These are phyloP conservation scores for Sphenostylis stenocarpa DNA, from an alignment of 306 rosid species.

Conservation along the genomic window DNA sequence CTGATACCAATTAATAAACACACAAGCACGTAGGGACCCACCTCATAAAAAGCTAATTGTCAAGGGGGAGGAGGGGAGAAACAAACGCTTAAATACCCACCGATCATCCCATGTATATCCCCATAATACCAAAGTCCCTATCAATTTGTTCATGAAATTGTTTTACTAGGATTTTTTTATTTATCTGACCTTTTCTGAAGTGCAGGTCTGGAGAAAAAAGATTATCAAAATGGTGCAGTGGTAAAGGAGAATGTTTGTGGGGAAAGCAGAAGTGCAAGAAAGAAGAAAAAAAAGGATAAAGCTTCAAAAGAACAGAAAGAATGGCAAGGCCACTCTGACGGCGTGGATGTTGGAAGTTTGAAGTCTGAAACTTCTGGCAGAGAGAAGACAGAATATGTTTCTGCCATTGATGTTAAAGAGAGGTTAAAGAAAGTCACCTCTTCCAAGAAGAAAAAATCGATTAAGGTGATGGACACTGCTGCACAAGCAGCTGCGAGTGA, in stretches of 20 bases:
- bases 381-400: constrained; percentile 48
- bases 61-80: too few species aligned
- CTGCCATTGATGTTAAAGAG: constrained; percentile 31
- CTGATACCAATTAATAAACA: too few species aligned
- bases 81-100: too few species aligned
- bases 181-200: neutral
- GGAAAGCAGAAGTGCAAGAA: constrained; percentile 57
- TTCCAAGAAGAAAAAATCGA: constrained; percentile 62
- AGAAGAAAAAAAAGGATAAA: constrained; percentile 70
- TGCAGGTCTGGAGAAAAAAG: constrained; percentile 38
- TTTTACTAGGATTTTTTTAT: neutral
- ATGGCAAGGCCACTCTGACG: constrained; percentile 42
- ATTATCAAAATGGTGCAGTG: constrained; percentile 34
- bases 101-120: too few species aligned
- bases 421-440: constrained; percentile 57
- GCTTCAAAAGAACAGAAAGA: constrained; percentile 55
- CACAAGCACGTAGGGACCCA: too few species aligned
- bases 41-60: too few species aligned
- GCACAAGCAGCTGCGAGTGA: constrained; percentile 61
- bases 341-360: constrained; percentile 27
- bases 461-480: constrained; percentile 65
- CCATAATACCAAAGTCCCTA: too few species aligned
- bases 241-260: constrained; percentile 47
- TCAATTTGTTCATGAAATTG: neutral
- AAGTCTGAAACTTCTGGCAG: constrained; percentile 34